Evolutionary conservation across 2,329 filamentous ascomycete genomes (phyloP).

Genomic region (Cladorrhinum sp.): DNA sequence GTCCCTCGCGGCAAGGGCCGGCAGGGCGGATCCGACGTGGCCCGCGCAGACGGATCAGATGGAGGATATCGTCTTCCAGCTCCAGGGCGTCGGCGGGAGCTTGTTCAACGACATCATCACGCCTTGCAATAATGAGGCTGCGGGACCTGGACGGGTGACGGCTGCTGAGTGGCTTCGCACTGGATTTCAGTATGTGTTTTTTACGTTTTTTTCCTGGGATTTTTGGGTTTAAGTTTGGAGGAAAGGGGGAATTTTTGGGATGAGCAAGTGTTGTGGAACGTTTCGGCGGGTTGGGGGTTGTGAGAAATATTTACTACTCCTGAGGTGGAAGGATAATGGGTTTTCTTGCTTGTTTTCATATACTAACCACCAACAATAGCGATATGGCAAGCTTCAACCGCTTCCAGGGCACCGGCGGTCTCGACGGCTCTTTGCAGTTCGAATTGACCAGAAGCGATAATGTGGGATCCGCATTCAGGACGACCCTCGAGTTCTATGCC

Average conservation of each 20-base stretch:
- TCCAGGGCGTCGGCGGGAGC: conserved; percentile 51
- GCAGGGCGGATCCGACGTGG: conserved; percentile 55
- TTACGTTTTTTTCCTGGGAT: not conserved
- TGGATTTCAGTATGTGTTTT: conserved; percentile 58
- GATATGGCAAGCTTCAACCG: conserved; percentile 46
- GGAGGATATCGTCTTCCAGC: conserved; percentile 62
- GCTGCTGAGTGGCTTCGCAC: conserved; percentile 61
- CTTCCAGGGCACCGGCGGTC: conserved; percentile 47
- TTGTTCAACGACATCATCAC: conserved; percentile 56
- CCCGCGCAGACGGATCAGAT: conserved; percentile 58
- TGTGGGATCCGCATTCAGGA: conserved; percentile 51
- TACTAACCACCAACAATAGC: conserved; percentile 13
- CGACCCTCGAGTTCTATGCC: conserved; percentile 52
- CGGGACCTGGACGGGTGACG: conserved; percentile 53
- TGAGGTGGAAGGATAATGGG: not conserved
- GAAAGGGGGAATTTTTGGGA: no score
- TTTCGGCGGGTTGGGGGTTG: not conserved
- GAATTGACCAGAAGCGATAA: conserved; percentile 56
- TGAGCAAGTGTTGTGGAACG: no score
- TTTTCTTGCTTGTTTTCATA: not conserved
- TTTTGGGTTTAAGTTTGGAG: no score
- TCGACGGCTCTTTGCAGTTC: conserved; percentile 60
- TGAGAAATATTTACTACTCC: no score
- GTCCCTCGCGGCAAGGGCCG: conserved; percentile 34
- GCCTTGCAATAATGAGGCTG: conserved; percentile 53